Conservation (phyloP, 2,329 filamentous ascomycete genomes). For the Fusarium globosum region DNA sequence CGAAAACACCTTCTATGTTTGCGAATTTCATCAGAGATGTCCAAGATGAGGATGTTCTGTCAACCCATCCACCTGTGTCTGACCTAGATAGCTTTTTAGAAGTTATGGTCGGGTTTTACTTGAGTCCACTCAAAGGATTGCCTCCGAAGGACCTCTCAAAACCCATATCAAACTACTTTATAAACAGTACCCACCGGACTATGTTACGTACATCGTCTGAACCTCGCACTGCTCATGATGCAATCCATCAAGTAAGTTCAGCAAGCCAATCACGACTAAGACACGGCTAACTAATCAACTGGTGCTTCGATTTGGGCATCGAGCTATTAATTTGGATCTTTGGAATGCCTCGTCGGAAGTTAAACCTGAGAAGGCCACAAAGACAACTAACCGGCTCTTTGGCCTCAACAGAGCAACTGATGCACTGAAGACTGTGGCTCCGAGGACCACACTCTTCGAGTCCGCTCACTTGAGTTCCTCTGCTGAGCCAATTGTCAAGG, state of each 20-base stretch:
- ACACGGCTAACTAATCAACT: too few species aligned
- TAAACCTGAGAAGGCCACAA: too few species aligned
- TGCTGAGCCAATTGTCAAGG: background rate
- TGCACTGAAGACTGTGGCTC: too few species aligned
- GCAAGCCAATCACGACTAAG: too few species aligned
- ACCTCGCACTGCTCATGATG: too few species aligned
- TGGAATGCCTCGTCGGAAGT: too few species aligned
- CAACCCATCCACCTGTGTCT: rapidly evolving
- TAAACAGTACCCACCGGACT: background rate
- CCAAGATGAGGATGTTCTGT: rapidly evolving
- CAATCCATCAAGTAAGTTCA: rapidly evolving
- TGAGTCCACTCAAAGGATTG: rapidly evolving
- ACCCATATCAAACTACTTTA: background rate
- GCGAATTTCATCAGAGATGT: background rate
- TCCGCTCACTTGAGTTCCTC: rapidly evolving
- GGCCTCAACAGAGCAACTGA: too few species aligned
- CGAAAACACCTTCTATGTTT: background rate
- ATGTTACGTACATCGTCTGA: too few species aligned
- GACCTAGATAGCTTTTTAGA: rapidly evolving
- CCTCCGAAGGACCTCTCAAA: background rate
- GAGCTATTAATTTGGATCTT: too few species aligned
- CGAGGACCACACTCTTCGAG: rapidly evolving
- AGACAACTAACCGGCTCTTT: too few species aligned
- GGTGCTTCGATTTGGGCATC: too few species aligned
- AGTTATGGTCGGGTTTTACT: rapidly evolving